Evolutionary conservation across 768 basidiomycete genomes (phyloP).

Genomic region (Leccinum disarticulatum): DNA sequence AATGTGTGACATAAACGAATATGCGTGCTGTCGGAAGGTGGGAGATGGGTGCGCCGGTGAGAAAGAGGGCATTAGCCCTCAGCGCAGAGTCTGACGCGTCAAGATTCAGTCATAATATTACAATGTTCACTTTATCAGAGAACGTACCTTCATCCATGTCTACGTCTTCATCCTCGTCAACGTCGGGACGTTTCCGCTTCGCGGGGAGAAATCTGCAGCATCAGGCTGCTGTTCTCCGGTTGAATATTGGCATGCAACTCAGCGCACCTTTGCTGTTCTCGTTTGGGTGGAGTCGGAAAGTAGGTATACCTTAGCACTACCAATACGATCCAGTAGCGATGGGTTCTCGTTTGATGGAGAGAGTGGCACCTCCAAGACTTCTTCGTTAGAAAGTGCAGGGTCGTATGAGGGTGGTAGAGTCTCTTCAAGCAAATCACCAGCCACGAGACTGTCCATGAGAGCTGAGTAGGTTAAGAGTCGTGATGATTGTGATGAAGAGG

Average conservation of each 20-base stretch:
- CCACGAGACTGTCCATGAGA: conserved; percentile 51
- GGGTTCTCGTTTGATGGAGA: conserved; percentile 31
- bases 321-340: conserved; percentile 62
- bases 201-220: conserved; percentile 33
- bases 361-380: conserved; percentile 37
- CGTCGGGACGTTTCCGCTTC: conserved; percentile 50
- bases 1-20: conserved; percentile 81
- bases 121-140: conserved; percentile 13
- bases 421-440: conserved; percentile 34
- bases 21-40: conserved; percentile 73
- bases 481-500: background rate
- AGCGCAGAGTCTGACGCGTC: conserved; percentile 42
- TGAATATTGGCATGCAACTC: conserved; percentile 38
- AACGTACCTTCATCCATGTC: conserved; percentile 34
- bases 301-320: conserved; percentile 73
- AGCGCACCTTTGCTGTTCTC: conserved; percentile 73
- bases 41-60: conserved; percentile 72
- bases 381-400: conserved; percentile 55
- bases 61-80: conserved; percentile 66
- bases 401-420: conserved; percentile 48
- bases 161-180: conserved; percentile 37
- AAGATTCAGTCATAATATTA: background rate
- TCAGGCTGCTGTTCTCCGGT: conserved; percentile 44
- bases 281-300: conserved; percentile 64
- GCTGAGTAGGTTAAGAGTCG: conserved; percentile 2